phyloP scores from a whole-genome alignment of 352 stramenopile genomes.

The Globisporangium spiculum region DNA sequence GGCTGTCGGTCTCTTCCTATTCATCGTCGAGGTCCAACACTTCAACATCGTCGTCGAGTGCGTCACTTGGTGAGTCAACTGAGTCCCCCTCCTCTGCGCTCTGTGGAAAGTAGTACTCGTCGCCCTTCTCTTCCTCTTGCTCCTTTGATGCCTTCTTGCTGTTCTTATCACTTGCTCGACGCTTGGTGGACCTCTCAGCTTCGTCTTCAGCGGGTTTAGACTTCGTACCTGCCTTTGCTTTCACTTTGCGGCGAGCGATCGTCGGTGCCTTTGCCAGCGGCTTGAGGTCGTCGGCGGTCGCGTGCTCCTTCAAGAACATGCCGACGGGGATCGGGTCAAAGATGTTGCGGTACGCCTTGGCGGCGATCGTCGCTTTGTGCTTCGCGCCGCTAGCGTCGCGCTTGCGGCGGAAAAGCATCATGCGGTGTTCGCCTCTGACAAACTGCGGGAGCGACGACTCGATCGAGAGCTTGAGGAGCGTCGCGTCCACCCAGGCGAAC shows the following conservation, averaged over 20 bases:
- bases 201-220: slow-evolving; percentile 8
- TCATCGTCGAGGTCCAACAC: slow-evolving; percentile 58
- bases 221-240: not conserved
- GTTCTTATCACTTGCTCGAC: not conserved
- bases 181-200: not conserved
- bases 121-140: slow-evolving; percentile 29
- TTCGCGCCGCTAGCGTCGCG: slow-evolving; percentile 25
- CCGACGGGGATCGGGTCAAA: slow-evolving; percentile 60
- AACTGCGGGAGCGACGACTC: slow-evolving; percentile 54
- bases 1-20: slow-evolving; percentile 7
- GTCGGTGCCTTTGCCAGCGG: slow-evolving; percentile 54
- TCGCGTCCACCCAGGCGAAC: slow-evolving; percentile 74
- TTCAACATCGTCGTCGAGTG: slow-evolving; percentile 27
- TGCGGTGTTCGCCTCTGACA: slow-evolving; percentile 41
- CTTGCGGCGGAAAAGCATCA: slow-evolving; percentile 69
- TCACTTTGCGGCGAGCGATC: slow-evolving; percentile 36
- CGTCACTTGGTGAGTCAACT: slow-evolving; percentile 6
- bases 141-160: too few relatives aligned
- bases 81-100: slow-evolving; percentile 18
- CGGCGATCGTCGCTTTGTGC: slow-evolving; percentile 37
- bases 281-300: slow-evolving; percentile 33
- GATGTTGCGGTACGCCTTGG: slow-evolving; percentile 55
- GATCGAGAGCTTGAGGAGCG: slow-evolving; percentile 62
- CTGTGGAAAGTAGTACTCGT: slow-evolving; percentile 49
- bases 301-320: slow-evolving; percentile 52